Percentiles rank a stretch among this genome's conserved stretches.
Evolutionary conservation across 75 land plant genomes (phyloP).

Genomic region (Azolla pinnata): DNA sequence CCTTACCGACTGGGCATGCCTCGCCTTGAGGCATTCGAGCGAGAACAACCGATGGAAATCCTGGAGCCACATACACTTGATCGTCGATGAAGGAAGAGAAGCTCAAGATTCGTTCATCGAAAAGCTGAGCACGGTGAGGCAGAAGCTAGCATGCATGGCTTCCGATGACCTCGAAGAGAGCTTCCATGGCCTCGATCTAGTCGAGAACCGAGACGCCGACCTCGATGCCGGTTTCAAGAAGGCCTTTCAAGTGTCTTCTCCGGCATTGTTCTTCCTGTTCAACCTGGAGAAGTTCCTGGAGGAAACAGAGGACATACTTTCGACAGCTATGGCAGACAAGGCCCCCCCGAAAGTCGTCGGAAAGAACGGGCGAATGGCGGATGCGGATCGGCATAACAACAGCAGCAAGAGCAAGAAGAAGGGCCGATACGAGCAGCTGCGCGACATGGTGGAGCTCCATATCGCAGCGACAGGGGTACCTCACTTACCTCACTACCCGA

Average conservation of each 20-base stretch:
- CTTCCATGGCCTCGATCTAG: neutral
- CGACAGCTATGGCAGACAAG: too few relatives aligned
- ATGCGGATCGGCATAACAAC: too few relatives aligned
- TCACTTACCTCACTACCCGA: neutral
- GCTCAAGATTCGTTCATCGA: neutral
- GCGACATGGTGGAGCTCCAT: too few relatives aligned
- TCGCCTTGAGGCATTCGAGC: constrained; percentile 15
- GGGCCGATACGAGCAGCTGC: too few relatives aligned
- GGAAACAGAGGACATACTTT: constrained; percentile 6
- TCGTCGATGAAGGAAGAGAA: constrained; percentile 1
- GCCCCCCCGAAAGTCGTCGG: too few relatives aligned
- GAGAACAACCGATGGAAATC: neutral
- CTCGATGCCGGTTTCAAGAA: neutral
- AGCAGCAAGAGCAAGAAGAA: too few relatives aligned
- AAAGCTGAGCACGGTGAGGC: neutral
- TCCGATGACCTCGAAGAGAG: neutral
- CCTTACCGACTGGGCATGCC: constrained; percentile 17
- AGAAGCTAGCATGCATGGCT: neutral
- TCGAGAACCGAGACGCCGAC: neutral
- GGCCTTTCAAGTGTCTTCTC: constrained; percentile 5
- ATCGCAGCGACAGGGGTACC: neutral
- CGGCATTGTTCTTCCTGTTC: constrained; percentile 45
- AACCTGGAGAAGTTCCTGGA: constrained; percentile 36
- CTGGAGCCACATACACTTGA: neutral
- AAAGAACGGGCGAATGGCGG: too few relatives aligned